A percentile compares a stretch with the other conserved stretches of the same genome.
phyloP scores from a whole-genome alignment of 306 rosid genomes.

The Inga oerstediana region DNA sequence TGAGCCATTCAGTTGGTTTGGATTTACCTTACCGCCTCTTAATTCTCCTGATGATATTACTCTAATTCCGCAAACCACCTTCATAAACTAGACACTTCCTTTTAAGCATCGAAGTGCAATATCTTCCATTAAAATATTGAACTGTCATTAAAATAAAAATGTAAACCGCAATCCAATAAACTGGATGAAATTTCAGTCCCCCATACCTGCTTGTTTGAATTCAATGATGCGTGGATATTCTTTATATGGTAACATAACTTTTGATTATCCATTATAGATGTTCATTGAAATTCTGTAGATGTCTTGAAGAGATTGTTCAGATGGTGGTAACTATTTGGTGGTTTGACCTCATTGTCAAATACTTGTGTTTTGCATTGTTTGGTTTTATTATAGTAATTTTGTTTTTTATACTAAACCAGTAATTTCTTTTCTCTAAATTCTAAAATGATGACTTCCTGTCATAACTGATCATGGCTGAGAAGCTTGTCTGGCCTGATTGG shows the following conservation, averaged over 20 bases:
- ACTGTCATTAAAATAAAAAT: constrained; percentile 6
- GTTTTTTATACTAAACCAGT: not conserved
- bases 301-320: constrained; percentile 12
- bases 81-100: not conserved
- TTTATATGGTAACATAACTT: constrained; percentile 6
- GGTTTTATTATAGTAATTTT: constrained; percentile 10
- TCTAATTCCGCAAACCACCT: constrained; percentile 2
- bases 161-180: not conserved
- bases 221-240: not conserved
- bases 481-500: not conserved
- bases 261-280: constrained; percentile 18
- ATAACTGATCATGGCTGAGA: not conserved
- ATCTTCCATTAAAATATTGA: constrained; percentile 20
- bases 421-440: not conserved
- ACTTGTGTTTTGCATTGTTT: constrained; percentile 5
- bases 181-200: constrained; percentile 19
- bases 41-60: not conserved
- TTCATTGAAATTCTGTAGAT: not conserved
- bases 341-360: not conserved
- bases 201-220: not conserved
- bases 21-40: not conserved
- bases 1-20: constrained; percentile 4
- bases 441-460: constrained; percentile 20
- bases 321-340: not conserved
- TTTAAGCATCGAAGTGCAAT: not conserved